These are phyloP conservation scores for Stygiomarasmius scandens DNA, from an alignment of 1,284 basidiomycete species.

Conservation along the genomic window DNA sequence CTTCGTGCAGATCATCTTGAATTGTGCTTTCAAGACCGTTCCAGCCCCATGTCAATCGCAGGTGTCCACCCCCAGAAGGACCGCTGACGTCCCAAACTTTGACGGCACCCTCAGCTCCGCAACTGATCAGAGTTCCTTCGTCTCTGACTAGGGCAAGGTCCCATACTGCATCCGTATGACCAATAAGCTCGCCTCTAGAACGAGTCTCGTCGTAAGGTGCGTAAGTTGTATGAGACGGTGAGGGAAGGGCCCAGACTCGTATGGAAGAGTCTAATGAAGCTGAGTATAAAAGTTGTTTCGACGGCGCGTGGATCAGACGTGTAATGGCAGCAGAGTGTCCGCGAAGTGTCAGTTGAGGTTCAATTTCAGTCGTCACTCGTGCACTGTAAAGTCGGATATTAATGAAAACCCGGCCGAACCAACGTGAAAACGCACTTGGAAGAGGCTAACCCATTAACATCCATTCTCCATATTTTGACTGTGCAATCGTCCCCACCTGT, in stretches of 20 bases:
- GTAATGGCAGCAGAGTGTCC: conserved; percentile 95
- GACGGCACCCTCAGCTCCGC: conserved; percentile 88
- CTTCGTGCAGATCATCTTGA: conserved; percentile 54
- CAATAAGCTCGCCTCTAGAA: conserved; percentile 80
- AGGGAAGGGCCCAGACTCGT: conserved; percentile 85
- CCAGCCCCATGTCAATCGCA: conserved; percentile 82
- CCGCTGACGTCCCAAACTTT: conserved; percentile 91
- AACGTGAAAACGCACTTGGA: conserved; percentile 57
- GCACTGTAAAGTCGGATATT: conserved; percentile 41
- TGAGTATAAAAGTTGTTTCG: conserved; percentile 81
- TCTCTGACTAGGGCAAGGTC: conserved; percentile 81
- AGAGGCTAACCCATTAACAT: conserved; percentile 69
- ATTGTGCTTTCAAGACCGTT: conserved; percentile 61
- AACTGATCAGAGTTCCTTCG: conserved; percentile 83
- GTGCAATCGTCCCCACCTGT: conserved; percentile 95
- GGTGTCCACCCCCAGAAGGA: conserved; percentile 58
- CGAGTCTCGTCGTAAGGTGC: conserved; percentile 85
- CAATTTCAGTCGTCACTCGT: conserved; percentile 75
- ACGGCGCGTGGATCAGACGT: conserved; percentile 80
- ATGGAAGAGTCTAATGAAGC: conserved; percentile 94
- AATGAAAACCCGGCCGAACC: conserved; percentile 12
- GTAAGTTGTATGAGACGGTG: conserved; percentile 77
- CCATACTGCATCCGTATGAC: conserved; percentile 96
- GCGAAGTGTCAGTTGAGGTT: conserved; percentile 89
- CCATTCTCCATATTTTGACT: conserved; percentile 94